phyloP scores from a whole-genome alignment of 805 yeast genomes.

The Barnettozyma wickerhamii region DNA sequence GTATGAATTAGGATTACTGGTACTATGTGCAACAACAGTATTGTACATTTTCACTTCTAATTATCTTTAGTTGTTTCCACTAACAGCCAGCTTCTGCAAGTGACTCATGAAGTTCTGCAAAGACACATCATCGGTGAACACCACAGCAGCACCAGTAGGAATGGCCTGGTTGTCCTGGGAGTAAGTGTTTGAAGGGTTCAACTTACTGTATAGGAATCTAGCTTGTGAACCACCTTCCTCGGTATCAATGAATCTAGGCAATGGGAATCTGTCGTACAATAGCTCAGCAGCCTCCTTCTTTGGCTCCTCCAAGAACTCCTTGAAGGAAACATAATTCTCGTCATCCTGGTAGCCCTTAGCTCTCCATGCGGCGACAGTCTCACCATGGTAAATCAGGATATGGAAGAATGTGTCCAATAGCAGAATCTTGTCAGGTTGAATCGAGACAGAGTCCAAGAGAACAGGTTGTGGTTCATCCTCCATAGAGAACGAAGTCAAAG shows the following conservation, averaged over 20 bases:
- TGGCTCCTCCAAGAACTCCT: slow-evolving; percentile 82
- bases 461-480: slow-evolving; percentile 90
- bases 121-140: slow-evolving; percentile 93
- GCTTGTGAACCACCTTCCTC: slow-evolving; percentile 99
- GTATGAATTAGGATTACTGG: too few relatives aligned
- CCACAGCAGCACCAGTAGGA: slow-evolving; percentile 62
- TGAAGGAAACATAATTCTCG: slow-evolving; percentile 85
- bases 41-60: background rate
- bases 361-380: slow-evolving; percentile 94
- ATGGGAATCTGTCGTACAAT: slow-evolving; percentile 90
- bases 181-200: slow-evolving; percentile 89
- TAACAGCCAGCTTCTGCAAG: slow-evolving; percentile 84
- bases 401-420: slow-evolving; percentile 95
- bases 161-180: slow-evolving; percentile 43
- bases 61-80: slow-evolving; percentile 10
- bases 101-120: slow-evolving; percentile 94
- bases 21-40: too few relatives aligned
- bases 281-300: slow-evolving; percentile 89
- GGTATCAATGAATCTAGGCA: slow-evolving; percentile 95
- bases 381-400: slow-evolving; percentile 92
- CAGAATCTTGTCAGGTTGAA: slow-evolving; percentile 82
- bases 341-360: slow-evolving; percentile 91
- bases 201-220: slow-evolving; percentile 88
- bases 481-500: slow-evolving; percentile 79
- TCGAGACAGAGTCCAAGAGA: slow-evolving; percentile 86